Evolutionary conservation across 139 green algal species (phyloP).

Genomic region (Coelastrella sp.): DNA sequence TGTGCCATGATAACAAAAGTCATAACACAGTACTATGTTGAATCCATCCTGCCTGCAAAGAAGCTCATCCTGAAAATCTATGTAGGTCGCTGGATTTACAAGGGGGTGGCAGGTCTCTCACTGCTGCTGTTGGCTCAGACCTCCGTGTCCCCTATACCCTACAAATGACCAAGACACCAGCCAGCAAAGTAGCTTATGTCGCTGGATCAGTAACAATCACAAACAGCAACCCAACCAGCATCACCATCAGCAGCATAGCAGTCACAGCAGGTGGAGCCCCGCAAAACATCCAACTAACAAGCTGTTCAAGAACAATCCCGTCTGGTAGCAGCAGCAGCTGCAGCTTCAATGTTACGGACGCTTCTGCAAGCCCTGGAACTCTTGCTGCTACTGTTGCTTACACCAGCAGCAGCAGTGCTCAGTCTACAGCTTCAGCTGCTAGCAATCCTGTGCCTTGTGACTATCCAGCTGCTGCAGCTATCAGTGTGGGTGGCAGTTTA

Average conservation of each 20-base stretch:
- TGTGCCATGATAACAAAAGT: too few species aligned
- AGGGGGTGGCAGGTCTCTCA: not conserved
- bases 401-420: not conserved
- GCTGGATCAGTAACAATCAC: conserved; percentile 15
- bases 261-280: not conserved
- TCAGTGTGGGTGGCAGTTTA: conserved; percentile 3
- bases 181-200: not conserved
- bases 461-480: not conserved
- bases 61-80: too few species aligned
- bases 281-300: not conserved
- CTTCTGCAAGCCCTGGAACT: not conserved
- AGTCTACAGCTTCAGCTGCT: too few species aligned
- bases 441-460: not conserved
- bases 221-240: not conserved
- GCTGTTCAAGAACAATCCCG: not conserved
- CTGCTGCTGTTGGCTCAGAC: not conserved
- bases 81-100: conserved; percentile 2
- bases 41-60: too few species aligned
- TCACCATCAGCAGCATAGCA: not conserved
- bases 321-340: conserved; percentile 1
- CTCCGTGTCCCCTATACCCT: conserved; percentile 5
- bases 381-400: conserved; percentile 1
- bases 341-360: conserved; percentile 37
- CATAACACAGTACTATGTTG: too few species aligned
- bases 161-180: not conserved